phyloP scores from a whole-genome alignment of 768 basidiomycete genomes.

The Crepidotus variabilis region DNA sequence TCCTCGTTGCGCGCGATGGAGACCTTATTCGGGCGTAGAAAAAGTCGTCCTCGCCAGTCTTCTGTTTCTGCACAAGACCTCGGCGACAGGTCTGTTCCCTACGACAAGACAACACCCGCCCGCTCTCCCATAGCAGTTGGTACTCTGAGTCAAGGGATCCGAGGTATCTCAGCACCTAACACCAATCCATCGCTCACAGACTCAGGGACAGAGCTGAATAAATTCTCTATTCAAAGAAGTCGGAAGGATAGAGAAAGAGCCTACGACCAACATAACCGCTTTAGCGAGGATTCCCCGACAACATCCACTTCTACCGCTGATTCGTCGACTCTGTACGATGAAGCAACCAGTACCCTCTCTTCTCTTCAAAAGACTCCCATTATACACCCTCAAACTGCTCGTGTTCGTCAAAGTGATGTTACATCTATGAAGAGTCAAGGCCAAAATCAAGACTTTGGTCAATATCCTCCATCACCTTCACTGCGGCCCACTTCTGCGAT shows the following conservation, averaged over 20 bases:
- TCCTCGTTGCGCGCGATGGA: slow-evolving; percentile 42
- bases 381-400: slow-evolving; percentile 32
- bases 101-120: slow-evolving; percentile 57
- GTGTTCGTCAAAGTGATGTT: slow-evolving; percentile 51
- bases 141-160: slow-evolving; percentile 52
- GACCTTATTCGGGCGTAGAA: slow-evolving; percentile 63
- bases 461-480: slow-evolving; percentile 29
- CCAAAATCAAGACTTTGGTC: slow-evolving; percentile 54
- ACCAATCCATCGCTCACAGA: slow-evolving; percentile 77
- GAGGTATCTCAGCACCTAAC: slow-evolving; percentile 76
- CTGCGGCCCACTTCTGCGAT: slow-evolving; percentile 47
- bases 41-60: slow-evolving; percentile 54
- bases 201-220: slow-evolving; percentile 70
- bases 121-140: slow-evolving; percentile 58
- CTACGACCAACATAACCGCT: slow-evolving; percentile 34
- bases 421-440: slow-evolving; percentile 49
- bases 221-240: slow-evolving; percentile 46
- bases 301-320: slow-evolving; percentile 51
- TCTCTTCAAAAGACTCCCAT: slow-evolving; percentile 21
- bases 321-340: slow-evolving; percentile 57
- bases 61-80: slow-evolving; percentile 61
- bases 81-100: slow-evolving; percentile 64
- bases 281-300: slow-evolving; percentile 37
- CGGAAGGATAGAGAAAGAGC: slow-evolving; percentile 53
- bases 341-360: slow-evolving; percentile 36